Conservation (phyloP, 2,329 filamentous ascomycete genomes). For the Diaporthe batatas region DNA sequence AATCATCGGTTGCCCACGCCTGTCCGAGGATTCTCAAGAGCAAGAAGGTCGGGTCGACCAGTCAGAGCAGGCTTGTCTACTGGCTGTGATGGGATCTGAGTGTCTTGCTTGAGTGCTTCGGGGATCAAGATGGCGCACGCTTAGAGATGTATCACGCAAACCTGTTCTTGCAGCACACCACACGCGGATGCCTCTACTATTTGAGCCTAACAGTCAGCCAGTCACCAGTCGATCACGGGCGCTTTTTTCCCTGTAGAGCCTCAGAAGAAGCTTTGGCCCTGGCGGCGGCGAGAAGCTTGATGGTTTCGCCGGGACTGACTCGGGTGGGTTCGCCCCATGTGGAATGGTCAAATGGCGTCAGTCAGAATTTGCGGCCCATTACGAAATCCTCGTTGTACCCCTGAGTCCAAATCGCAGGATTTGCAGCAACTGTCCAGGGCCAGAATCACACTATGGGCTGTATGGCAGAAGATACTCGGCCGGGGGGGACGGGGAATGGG, state of each 20-base stretch:
- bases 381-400: constrained; percentile 34
- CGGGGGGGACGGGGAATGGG: not conserved
- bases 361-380: constrained; percentile 40
- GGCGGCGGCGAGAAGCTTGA: constrained; percentile 10
- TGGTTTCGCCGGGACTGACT: constrained; percentile 24
- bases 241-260: not conserved
- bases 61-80: not conserved
- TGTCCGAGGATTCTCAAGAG: no score
- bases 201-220: no score
- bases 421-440: not conserved
- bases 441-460: not conserved
- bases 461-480: no score
- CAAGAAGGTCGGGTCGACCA: not conserved
- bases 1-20: no score
- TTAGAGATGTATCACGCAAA: not conserved
- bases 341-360: constrained; percentile 41
- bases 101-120: not conserved
- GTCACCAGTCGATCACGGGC: not conserved
- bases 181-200: not conserved
- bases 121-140: not conserved
- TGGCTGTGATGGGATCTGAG: not conserved
- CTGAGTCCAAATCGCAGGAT: constrained; percentile 16
- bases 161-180: not conserved
- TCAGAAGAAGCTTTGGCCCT: constrained; percentile 11
- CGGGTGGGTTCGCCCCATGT: constrained; percentile 22